phyloP scores from a whole-genome alignment of 768 basidiomycete genomes.

The Lanmaoa rubissima region DNA sequence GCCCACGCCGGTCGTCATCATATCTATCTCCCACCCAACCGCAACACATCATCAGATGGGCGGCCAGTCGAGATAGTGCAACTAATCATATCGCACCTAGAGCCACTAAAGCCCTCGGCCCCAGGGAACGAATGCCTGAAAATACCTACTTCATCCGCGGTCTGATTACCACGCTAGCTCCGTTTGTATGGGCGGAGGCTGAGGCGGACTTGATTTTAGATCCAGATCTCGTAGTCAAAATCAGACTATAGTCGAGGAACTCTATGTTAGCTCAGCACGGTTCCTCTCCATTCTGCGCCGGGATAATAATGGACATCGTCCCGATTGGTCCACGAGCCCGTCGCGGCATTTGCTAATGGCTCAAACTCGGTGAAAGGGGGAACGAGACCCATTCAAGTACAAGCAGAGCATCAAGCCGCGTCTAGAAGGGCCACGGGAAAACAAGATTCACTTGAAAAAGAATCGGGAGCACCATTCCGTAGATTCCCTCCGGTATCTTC shows the following conservation, averaged over 20 bases:
- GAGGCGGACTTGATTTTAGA: slow-evolving; percentile 2
- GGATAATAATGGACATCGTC: slow-evolving; percentile 1
- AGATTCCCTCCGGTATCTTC: slow-evolving; percentile 18
- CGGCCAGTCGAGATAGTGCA: not conserved
- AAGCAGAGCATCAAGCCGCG: not conserved
- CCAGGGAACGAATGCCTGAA: slow-evolving; percentile 19
- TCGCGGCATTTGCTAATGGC: slow-evolving; percentile 12
- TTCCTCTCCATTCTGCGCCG: slow-evolving; percentile 1
- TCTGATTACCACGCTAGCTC: slow-evolving; percentile 26
- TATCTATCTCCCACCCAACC: slow-evolving; percentile 9
- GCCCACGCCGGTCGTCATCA: not conserved
- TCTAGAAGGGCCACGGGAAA: slow-evolving; percentile 2
- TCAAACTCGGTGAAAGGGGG: slow-evolving; percentile 3
- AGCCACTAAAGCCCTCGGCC: slow-evolving; percentile 23
- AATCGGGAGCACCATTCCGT: not conserved
- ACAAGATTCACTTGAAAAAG: not conserved
- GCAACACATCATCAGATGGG: not conserved
- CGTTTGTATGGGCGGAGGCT: slow-evolving; percentile 13
- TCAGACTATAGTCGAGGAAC: slow-evolving; percentile 21
- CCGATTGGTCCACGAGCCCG: slow-evolving; percentile 16
- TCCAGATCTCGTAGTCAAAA: slow-evolving; percentile 25
- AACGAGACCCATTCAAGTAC: not conserved
- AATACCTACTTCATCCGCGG: slow-evolving; percentile 15
- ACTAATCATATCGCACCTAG: slow-evolving; percentile 16
- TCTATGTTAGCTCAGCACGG: slow-evolving; percentile 3